These are phyloP conservation scores for Vigna mungo DNA, from an alignment of 306 rosid species.

Conservation along the genomic window DNA sequence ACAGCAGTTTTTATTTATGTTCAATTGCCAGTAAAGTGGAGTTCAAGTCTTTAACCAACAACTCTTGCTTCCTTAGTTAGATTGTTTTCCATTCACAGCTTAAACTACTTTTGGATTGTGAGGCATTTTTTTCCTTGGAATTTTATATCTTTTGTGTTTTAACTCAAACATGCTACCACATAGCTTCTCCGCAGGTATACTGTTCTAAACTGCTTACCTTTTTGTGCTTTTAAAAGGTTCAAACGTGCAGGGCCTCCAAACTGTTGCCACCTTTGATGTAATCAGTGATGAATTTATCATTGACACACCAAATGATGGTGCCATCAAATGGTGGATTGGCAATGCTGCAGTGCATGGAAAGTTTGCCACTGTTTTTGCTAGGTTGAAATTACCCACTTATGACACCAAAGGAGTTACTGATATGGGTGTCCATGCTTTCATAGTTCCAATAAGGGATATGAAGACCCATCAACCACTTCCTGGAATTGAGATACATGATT, in stretches of 20 bases:
- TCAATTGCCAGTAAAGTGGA: constrained; percentile 1
- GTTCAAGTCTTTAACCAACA: background rate
- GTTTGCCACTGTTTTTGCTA: constrained; percentile 91
- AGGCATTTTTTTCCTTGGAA: background rate
- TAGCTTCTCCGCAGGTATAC: background rate
- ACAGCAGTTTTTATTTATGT: background rate
- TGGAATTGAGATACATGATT: constrained; percentile 94
- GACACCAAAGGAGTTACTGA: constrained; percentile 72
- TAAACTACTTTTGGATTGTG: background rate
- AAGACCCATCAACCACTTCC: constrained; percentile 89
- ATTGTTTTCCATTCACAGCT: background rate
- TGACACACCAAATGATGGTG: constrained; percentile 93
- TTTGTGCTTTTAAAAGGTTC: constrained; percentile 66
- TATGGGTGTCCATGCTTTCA: constrained; percentile 99
- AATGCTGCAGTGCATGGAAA: constrained; percentile 99
- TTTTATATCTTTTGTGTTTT: background rate
- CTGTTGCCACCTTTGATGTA: constrained; percentile 84
- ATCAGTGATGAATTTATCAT: constrained; percentile 82
- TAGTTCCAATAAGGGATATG: constrained; percentile 90
- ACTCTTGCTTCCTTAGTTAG: background rate
- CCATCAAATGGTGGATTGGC: constrained; percentile 99
- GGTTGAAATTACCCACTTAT: constrained; percentile 73
- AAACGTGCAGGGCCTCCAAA: constrained; percentile 97
- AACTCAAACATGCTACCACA: background rate
- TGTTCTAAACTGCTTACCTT: constrained; percentile 34